Base-by-base conservation (phyloP, 2,329 filamentous ascomycete genomes). In the Aspergillus sp. region DNA sequence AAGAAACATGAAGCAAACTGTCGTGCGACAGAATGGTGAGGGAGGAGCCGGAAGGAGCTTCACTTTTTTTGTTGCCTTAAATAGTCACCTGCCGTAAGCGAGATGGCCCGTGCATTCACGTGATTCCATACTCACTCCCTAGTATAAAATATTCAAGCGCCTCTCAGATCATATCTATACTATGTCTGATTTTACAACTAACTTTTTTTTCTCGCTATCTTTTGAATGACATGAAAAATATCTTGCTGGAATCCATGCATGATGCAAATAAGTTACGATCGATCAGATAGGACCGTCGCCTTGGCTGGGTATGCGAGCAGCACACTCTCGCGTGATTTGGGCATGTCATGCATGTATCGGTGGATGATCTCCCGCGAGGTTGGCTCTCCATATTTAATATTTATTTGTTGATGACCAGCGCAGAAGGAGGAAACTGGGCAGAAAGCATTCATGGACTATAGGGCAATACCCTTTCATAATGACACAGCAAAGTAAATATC, bases 41-140 rank as follows among this genome's bases (percentile, higher is more conserved):
- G 62, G 64, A 66, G 60, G 26, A 30, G 60, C 48, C 55, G 15
- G 45, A 49, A 52, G 43, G 38, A 44, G 38, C 43, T 52, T 43
- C 53, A 34, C 17, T 45, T 56, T 51, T 58, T 53, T 53, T 60
- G 59, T 32, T 50, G 55, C 47, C 48, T 61, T 62, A 58, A 64
- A 56, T 61, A 55, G 47, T 54, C 59, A 47, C 12, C 62, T 64
- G 64, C 63, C 51, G 57, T 71, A 73, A 73, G 71, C 71, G 71
- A 73, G 66, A 20, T 72, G 71, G 69, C 44, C 69, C 64, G 70
- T 73, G 71, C 62, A 2, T 3, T 4, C 68, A 71, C 69, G 66
- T 71, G 68, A 64, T 50, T 9, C 22, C 17, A 5, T 13, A 11
- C 26, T 30, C 3, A 30, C 26, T 30, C 3, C 9, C 26, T 30